These are phyloP conservation scores for Galerina sulciceps DNA, from an alignment of 768 basidiomycete genomes.

Conservation along the genomic window DNA sequence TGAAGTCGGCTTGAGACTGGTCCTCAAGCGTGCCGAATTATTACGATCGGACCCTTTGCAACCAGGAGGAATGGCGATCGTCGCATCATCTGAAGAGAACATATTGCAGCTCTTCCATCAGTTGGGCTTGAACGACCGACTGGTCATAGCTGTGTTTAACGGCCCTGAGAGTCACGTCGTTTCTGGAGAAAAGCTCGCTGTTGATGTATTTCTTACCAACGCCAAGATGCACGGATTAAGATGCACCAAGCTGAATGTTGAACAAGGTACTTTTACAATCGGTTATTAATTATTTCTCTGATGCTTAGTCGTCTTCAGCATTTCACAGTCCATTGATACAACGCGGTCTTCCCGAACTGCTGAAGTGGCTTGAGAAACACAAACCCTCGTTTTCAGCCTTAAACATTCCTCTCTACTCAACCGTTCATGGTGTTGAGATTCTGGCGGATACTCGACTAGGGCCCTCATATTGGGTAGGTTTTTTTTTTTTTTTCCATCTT, in stretches of 20 bases:
- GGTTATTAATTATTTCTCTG: not conserved
- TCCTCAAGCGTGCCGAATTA: slow-evolving; percentile 24
- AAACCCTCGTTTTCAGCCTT: slow-evolving; percentile 4
- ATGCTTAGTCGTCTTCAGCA: slow-evolving; percentile 12
- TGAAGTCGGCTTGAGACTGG: slow-evolving; percentile 27
- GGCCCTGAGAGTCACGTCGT: slow-evolving; percentile 24
- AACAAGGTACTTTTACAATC: slow-evolving; percentile 23
- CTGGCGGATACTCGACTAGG: slow-evolving; percentile 7
- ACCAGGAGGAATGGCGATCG: slow-evolving; percentile 29
- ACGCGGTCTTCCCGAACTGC: slow-evolving; percentile 17
- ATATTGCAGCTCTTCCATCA: slow-evolving; percentile 15
- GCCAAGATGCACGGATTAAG: slow-evolving; percentile 20
- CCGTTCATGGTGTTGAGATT: slow-evolving; percentile 20
- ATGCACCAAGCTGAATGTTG: slow-evolving; percentile 25
- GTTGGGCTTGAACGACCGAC: slow-evolving; percentile 12
- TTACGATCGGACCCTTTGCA: slow-evolving; percentile 14
- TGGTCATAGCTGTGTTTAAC: slow-evolving; percentile 29
- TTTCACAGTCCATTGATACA: slow-evolving; percentile 34
- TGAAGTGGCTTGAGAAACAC: slow-evolving; percentile 22
- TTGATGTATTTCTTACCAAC: slow-evolving; percentile 16
- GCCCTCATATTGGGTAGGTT: slow-evolving; percentile 27
- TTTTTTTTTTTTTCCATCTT: not conserved
- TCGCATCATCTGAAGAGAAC: slow-evolving; percentile 18
- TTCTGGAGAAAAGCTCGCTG: slow-evolving; percentile 25
- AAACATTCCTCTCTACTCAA: slow-evolving; percentile 26